phyloP scores from a whole-genome alignment of 352 stramenopile genomes.

The Pythium rishiriense region DNA sequence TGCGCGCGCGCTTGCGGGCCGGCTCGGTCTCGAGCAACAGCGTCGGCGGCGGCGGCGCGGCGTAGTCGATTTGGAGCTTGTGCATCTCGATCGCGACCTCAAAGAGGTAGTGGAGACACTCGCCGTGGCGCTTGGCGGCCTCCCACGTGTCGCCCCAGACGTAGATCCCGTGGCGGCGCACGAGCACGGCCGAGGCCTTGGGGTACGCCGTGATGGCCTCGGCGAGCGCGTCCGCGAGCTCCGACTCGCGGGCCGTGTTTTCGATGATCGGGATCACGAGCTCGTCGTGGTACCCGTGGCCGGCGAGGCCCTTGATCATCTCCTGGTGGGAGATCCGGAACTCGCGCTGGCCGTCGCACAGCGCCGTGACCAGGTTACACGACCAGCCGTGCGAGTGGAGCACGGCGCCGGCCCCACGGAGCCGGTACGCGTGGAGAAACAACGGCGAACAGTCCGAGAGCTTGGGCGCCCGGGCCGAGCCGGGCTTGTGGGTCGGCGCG shows the following conservation, averaged over 20 bases:
- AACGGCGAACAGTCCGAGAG: slow-evolving; percentile 94
- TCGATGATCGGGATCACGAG: slow-evolving; percentile 96
- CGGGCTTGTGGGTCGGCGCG: slow-evolving; percentile 43
- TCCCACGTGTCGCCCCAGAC: slow-evolving; percentile 96
- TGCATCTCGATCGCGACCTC: slow-evolving; percentile 90
- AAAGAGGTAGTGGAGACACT: slow-evolving; percentile 98
- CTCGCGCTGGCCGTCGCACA: slow-evolving; percentile 81
- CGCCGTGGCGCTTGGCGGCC: slow-evolving; percentile 94
- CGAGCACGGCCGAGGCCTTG: slow-evolving; percentile 90
- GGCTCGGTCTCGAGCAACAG: slow-evolving; percentile 32
- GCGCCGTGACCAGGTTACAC: slow-evolving; percentile 88
- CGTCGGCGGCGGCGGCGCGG: slow-evolving; percentile 29
- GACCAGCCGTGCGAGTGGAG: slow-evolving; percentile 81
- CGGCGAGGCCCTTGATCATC: slow-evolving; percentile 97
- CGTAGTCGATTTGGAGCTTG: slow-evolving; percentile 80
- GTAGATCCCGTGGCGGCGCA: slow-evolving; percentile 95
- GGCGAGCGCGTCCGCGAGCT: slow-evolving; percentile 89
- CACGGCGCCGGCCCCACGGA: slow-evolving; percentile 73
- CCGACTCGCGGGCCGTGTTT: slow-evolving; percentile 93
- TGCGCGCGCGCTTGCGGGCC: slow-evolving; percentile 46
- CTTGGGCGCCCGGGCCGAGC: slow-evolving; percentile 46
- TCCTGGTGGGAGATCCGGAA: slow-evolving; percentile 95
- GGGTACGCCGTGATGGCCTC: slow-evolving; percentile 88
- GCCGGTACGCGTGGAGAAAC: slow-evolving; percentile 92
- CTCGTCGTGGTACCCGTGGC: slow-evolving; percentile 91